phyloP scores from a whole-genome alignment of 148 eudicot species.

The Rhododendron mucronatum region DNA sequence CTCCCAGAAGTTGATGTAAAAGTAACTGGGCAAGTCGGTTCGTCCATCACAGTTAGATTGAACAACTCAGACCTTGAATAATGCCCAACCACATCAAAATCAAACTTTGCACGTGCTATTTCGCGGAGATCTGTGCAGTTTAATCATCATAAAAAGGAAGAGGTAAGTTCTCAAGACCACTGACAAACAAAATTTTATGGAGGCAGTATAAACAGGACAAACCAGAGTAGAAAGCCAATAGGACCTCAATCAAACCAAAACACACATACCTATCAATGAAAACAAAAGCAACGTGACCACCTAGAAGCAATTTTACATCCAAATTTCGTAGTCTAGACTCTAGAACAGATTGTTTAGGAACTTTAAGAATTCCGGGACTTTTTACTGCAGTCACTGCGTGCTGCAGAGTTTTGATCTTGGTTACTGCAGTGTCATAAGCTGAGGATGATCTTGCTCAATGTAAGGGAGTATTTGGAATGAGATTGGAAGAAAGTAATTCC shows the following conservation, averaged over 20 bases:
- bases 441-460: neutral
- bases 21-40: constrained; percentile 64
- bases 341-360: neutral
- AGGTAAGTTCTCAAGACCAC: neutral
- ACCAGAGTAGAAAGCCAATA: neutral
- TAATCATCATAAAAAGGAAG: constrained; percentile 5
- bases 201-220: neutral
- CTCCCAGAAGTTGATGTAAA: constrained; percentile 58
- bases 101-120: constrained; percentile 77
- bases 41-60: constrained; percentile 71
- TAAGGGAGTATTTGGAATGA: neutral
- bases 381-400: neutral
- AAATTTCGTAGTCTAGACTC: neutral
- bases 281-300: neutral
- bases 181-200: neutral
- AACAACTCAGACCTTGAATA: constrained; percentile 83
- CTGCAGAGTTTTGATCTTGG: neutral
- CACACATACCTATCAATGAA: neutral
- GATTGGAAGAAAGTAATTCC: neutral
- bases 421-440: neutral
- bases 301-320: neutral
- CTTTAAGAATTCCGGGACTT: neutral
- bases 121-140: constrained; percentile 74
- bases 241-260: neutral
- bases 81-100: constrained; percentile 91